A percentile compares a stretch with the other conserved stretches of the same genome.
phyloP scores from a whole-genome alignment of 2,329 filamentous ascomycete species.

The Fusarium tjaetaba region DNA sequence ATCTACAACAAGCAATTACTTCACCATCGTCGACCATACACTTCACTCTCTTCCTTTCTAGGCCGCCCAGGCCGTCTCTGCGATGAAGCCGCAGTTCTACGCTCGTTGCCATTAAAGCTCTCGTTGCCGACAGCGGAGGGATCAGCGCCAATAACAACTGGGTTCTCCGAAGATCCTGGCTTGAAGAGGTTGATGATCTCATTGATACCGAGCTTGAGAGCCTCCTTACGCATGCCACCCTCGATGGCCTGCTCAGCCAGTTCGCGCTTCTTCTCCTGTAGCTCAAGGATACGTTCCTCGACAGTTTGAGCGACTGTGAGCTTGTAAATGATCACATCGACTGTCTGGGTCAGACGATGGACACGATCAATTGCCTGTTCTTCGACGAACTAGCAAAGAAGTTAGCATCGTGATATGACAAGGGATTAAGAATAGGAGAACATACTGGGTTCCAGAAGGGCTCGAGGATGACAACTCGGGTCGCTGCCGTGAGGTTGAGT shows the following conservation, averaged over 20 bases:
- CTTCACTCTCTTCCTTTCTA: conserved; percentile 31
- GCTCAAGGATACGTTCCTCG: conserved; percentile 91
- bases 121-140: conserved; percentile 27
- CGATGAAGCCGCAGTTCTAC: conserved; percentile 39
- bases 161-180: conserved; percentile 59
- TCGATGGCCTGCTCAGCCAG: conserved; percentile 94
- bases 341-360: conserved; percentile 95
- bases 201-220: conserved; percentile 87
- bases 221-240: conserved; percentile 75
- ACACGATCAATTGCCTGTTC: conserved; percentile 99
- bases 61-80: conserved; percentile 42
- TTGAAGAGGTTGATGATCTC: conserved; percentile 94
- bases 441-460: conserved; percentile 96
- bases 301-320: conserved; percentile 88
- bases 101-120: conserved; percentile 24
- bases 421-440: conserved; percentile 36
- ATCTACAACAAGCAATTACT: background rate
- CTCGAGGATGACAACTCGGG: conserved; percentile 92
- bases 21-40: conserved; percentile 37
- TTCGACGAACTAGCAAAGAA: conserved; percentile 80
- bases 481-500: conserved; percentile 93
- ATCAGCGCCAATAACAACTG: conserved; percentile 27
- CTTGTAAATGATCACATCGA: conserved; percentile 95
- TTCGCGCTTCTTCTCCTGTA: conserved; percentile 93
- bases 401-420: conserved; percentile 4